Evolutionary conservation across 768 basidiomycete genomes (phyloP).

Genomic region (Xerocomellus chrysenteron): DNA sequence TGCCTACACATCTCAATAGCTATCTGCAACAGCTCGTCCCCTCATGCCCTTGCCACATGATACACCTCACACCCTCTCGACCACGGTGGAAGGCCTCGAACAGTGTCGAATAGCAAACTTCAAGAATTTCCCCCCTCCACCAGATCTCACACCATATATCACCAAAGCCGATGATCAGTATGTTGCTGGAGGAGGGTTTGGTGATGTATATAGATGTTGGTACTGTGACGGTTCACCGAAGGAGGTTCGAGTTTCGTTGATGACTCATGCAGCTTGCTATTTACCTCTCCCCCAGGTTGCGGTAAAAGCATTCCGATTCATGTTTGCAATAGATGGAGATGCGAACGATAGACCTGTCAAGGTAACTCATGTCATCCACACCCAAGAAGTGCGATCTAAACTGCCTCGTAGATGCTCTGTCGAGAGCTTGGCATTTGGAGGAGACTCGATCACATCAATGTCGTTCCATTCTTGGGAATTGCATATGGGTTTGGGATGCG

Average conservation of each 20-base stretch:
- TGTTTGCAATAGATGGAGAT: neutral
- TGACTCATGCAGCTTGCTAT: too few species aligned
- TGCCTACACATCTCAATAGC: too few species aligned
- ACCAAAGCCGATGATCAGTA: neutral
- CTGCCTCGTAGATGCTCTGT: conserved; percentile 15
- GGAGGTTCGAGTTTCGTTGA: neutral
- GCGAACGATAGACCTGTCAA: neutral
- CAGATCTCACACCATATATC: neutral
- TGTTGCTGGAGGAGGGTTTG: neutral
- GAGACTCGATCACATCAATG: neutral
- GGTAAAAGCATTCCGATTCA: conserved; percentile 22
- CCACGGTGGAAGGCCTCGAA: too few species aligned
- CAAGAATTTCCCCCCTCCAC: neutral
- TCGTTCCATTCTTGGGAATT: too few species aligned
- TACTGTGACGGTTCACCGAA: neutral
- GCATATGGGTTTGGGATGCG: too few species aligned
- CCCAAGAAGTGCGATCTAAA: neutral
- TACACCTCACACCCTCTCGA: too few species aligned
- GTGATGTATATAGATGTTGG: conserved; percentile 2
- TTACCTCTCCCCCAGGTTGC: conserved; percentile 16
- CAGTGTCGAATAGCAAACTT: too few species aligned
- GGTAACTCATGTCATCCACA: neutral
- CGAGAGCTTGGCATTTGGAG: conserved; percentile 33
- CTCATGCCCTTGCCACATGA: too few species aligned
- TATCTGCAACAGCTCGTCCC: too few species aligned